Conservation (phyloP, 805 yeast species). For the Schwanniomyces occidentalis region DNA sequence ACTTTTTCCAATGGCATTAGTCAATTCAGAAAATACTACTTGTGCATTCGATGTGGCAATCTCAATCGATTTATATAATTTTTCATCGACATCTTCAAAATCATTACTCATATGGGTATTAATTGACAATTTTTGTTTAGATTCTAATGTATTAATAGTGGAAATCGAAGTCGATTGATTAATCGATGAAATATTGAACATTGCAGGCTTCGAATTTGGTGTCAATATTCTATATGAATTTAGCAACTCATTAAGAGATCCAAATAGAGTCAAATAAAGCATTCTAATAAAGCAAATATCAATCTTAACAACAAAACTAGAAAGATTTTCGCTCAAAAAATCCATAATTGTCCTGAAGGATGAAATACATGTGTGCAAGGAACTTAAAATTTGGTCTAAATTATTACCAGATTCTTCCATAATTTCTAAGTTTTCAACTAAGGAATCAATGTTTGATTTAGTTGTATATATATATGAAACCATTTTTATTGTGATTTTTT, state of each 20-base stretch:
- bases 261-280: slow-evolving; percentile 59
- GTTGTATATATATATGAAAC: slow-evolving; percentile 52
- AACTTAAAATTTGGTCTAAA: slow-evolving; percentile 27
- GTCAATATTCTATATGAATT: slow-evolving; percentile 58
- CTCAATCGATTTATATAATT: slow-evolving; percentile 62
- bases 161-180: slow-evolving; percentile 1
- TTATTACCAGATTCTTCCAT: slow-evolving; percentile 43
- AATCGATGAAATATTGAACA: not conserved
- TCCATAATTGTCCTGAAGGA: slow-evolving; percentile 55
- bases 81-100: slow-evolving; percentile 59
- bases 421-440: slow-evolving; percentile 57
- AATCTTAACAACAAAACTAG: slow-evolving; percentile 50
- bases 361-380: slow-evolving; percentile 35
- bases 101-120: slow-evolving; percentile 18
- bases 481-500: slow-evolving; percentile 53
- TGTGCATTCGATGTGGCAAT: slow-evolving; percentile 69
- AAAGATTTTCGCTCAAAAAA: slow-evolving; percentile 48
- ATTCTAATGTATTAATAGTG: slow-evolving; percentile 3
- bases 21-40: slow-evolving; percentile 74
- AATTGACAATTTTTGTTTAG: slow-evolving; percentile 19
- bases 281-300: slow-evolving; percentile 67
- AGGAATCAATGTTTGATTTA: slow-evolving; percentile 53
- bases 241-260: slow-evolving; percentile 64
- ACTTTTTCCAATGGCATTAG: slow-evolving; percentile 63
- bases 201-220: slow-evolving; percentile 8